A percentile compares a stretch with the other conserved stretches of the same genome.
Conservation (phyloP, 768 basidiomycete genomes). For the Kwoniella dejecticola region DNA sequence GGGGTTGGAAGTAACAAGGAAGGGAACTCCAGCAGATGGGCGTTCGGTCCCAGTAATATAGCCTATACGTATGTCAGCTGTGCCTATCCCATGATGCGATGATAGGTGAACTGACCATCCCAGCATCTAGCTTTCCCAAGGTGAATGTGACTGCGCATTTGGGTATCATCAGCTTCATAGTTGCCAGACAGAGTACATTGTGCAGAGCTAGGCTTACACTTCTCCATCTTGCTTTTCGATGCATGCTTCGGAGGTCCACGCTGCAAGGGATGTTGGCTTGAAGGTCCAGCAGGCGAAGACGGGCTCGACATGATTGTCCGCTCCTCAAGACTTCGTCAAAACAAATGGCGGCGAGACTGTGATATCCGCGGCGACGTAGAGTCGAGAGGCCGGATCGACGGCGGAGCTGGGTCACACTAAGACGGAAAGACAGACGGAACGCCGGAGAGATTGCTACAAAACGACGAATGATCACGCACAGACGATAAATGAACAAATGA, state of each 20-base stretch:
- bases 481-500: neutral
- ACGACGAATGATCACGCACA: too few species aligned
- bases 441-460: too few species aligned
- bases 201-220: constrained; percentile 41
- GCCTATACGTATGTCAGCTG: constrained; percentile 22
- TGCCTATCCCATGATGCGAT: constrained; percentile 3
- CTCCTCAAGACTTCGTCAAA: neutral
- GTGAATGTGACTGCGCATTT: constrained; percentile 64
- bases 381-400: too few species aligned
- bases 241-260: neutral
- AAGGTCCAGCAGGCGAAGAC: constrained; percentile 8
- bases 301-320: constrained; percentile 18
- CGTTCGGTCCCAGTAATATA: constrained; percentile 82
- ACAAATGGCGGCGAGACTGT: too few species aligned
- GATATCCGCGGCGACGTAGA: too few species aligned
- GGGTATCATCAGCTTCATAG: constrained; percentile 16
- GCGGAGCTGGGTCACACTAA: too few species aligned
- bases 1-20: constrained; percentile 77
- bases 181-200: too few species aligned
- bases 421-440: too few species aligned
- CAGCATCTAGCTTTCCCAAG: constrained; percentile 85
- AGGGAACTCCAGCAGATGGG: constrained; percentile 97
- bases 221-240: constrained; percentile 44
- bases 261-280: constrained; percentile 16
- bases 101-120: constrained; percentile 61